A percentile compares a stretch with the other conserved stretches of the same genome.
Evolutionary conservation across 2,329 filamentous ascomycete species (phyloP).

Genomic region (Scedosporium dehoogii): DNA sequence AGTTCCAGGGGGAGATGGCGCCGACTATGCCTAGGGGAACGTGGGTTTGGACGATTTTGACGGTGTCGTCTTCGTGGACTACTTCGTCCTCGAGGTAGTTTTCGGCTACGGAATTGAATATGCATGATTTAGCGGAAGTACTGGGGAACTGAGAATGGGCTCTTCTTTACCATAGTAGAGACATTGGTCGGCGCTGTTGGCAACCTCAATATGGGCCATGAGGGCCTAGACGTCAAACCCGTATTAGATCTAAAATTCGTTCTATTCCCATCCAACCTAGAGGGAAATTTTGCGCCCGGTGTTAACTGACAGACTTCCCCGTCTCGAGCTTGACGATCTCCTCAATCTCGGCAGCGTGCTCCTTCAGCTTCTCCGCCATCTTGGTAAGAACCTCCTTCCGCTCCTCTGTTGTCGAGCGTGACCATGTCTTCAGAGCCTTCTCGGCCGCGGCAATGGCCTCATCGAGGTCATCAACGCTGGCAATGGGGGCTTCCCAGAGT

Average conservation of each 20-base stretch:
- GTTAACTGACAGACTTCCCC: conserved; percentile 12
- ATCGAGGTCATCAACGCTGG: conserved; percentile 19
- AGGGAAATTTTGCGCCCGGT: not conserved
- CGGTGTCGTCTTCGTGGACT: conserved; percentile 16
- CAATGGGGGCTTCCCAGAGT: conserved; percentile 20
- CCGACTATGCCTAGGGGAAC: conserved; percentile 29
- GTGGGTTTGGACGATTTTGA: conserved; percentile 22
- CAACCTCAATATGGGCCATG: not conserved
- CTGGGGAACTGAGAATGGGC: not conserved
- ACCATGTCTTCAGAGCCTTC: conserved; percentile 20
- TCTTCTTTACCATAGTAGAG: not conserved
- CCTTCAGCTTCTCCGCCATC: conserved; percentile 26
- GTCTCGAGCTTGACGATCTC: conserved; percentile 13
- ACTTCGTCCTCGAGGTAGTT: conserved; percentile 11
- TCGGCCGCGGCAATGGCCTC: conserved; percentile 17
- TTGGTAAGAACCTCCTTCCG: conserved; percentile 19
- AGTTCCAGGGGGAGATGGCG: conserved; percentile 47
- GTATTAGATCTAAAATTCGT: not conserved
- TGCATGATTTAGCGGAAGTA: no score
- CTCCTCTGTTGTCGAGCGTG: conserved; percentile 15
- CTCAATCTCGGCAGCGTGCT: conserved; percentile 15
- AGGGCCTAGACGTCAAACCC: not conserved
- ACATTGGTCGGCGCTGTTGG: not conserved
- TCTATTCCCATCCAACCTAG: not conserved
- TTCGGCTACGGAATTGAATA: not conserved